Base-by-base conservation (phyloP, 441 rosid genomes). In the Populus hybrid region DNA sequence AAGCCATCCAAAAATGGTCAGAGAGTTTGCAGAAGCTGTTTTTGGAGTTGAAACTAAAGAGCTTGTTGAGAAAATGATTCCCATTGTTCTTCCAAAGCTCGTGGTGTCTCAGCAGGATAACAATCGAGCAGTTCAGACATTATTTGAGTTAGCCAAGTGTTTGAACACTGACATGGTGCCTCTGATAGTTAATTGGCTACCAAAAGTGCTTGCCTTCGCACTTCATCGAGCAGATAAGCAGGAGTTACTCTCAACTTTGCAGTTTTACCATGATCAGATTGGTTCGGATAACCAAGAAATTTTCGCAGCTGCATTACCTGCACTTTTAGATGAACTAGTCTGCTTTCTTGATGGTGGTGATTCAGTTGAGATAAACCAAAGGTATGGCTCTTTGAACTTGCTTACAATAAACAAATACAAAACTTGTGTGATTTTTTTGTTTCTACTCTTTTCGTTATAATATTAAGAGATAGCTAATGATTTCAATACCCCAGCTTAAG, bases 271-370 rank as follows among this genome's bases (percentile, higher is more conserved):
- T 59, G 88, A 87, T 75, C 95, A 90, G 75, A 91, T 86, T 86
- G 94, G 95, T 84, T 93, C 97, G 24, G 89, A 97, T 83, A 91
- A 90, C 86, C 90, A 87, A 83, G 99, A 97, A 89, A 91, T 94
- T 73, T 97, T 94, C 83, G 84, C 97, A 65, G 99, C 99, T 79
- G 99, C 99, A 72, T 82, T 97, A 78, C 99, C 99, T 84, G 99
- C 92, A 50, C 97, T 97, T 83, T 85, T 97, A 73, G 99, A 93
- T 82, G 98, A 97, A 83, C 99, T 94, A 74, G 85, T 97, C 66
- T 94, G 99, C 90, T 97, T 97, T 86, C 80, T 88, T 66, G 97
- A 93, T 84, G 91, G 93, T 59, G 87, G 85, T 85, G 94, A 94
- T 85, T 85, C 85, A 81, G 79, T 84, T 79, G 97, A 94, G 88